These are phyloP conservation scores for Cladosporium velox DNA, from an alignment of 2,329 filamentous ascomycete genomes.

Conservation along the genomic window DNA sequence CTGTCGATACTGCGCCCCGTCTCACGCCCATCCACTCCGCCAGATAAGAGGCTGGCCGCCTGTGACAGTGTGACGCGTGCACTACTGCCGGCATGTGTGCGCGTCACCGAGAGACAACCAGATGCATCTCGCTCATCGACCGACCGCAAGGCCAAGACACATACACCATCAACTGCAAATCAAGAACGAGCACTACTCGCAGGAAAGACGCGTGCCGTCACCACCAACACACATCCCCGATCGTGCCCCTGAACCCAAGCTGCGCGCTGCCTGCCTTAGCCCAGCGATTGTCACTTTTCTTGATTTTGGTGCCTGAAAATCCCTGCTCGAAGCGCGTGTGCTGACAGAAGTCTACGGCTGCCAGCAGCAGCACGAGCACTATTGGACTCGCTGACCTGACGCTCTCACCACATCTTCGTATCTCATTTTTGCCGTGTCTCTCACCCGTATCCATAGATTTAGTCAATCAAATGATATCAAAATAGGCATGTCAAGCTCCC, in stretches of 20 bases:
- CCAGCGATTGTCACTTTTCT: slow-evolving; percentile 13
- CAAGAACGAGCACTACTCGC: neutral
- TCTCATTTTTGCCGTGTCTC: neutral
- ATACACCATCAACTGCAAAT: neutral
- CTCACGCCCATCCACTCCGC: neutral
- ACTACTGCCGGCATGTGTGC: neutral
- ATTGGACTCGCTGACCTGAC: neutral
- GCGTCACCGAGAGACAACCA: slow-evolving; percentile 10
- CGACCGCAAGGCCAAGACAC: neutral
- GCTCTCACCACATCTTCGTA: slow-evolving; percentile 6
- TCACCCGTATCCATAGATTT: neutral
- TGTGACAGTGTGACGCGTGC: slow-evolving; percentile 2
- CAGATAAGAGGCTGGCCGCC: slow-evolving; percentile 2
- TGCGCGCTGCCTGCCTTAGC: slow-evolving; percentile 16
- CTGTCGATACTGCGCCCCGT: neutral
- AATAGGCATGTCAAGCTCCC: neutral
- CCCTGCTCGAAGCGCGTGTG: slow-evolving; percentile 6
- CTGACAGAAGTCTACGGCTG: slow-evolving; percentile 15
- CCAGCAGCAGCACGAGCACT: neutral
- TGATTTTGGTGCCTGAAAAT: slow-evolving; percentile 21
- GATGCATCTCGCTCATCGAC: neutral
- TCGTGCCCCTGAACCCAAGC: slow-evolving; percentile 18
- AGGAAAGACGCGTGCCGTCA: neutral
- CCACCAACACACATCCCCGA: neutral
- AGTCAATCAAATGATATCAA: neutral